Percentiles rank a stretch among this genome's conserved stretches.
Evolutionary conservation across 2,329 filamentous ascomycete genomes (phyloP).

Genomic region (Berkeleyomyces rouxiae): DNA sequence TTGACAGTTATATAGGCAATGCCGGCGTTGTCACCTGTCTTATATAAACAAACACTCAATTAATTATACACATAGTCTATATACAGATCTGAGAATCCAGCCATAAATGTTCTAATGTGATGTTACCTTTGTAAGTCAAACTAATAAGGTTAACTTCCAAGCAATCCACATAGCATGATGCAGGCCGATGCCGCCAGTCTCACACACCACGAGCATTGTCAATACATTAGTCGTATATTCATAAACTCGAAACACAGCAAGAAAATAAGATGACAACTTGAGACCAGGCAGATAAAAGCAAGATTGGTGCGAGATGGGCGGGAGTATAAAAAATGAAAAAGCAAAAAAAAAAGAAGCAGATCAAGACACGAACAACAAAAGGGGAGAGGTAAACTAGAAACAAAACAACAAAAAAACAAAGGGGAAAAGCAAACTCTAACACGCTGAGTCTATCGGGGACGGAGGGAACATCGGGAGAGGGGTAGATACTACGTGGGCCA

Average conservation of each 20-base stretch:
- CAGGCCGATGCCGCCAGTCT: too few species aligned
- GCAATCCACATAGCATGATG: too few species aligned
- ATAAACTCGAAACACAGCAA: slow-evolving; percentile 3
- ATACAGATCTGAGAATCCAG: too few species aligned
- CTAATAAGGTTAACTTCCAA: too few species aligned
- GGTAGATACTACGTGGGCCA: not conserved
- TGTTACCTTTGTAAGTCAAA: too few species aligned
- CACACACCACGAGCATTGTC: not conserved
- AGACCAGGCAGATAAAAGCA: slow-evolving; percentile 1
- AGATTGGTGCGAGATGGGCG: not conserved
- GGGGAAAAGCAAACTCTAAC: slow-evolving; percentile 3
- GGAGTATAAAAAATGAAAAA: not conserved
- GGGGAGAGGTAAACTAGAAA: not conserved
- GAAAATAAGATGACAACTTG: slow-evolving; percentile 1
- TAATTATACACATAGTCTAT: too few species aligned
- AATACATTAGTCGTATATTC: slow-evolving; percentile 13
- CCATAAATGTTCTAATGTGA: too few species aligned
- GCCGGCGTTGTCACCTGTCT: too few species aligned
- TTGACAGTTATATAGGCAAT: too few species aligned
- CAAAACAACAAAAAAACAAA: not conserved
- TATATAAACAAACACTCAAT: too few species aligned
- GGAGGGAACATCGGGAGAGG: not conserved
- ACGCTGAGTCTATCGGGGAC: not conserved
- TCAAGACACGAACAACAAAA: not conserved
- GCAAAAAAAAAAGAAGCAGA: not conserved